phyloP scores from a whole-genome alignment of 176 grass and related monocot species.

The Aegilops umbellulata region DNA sequence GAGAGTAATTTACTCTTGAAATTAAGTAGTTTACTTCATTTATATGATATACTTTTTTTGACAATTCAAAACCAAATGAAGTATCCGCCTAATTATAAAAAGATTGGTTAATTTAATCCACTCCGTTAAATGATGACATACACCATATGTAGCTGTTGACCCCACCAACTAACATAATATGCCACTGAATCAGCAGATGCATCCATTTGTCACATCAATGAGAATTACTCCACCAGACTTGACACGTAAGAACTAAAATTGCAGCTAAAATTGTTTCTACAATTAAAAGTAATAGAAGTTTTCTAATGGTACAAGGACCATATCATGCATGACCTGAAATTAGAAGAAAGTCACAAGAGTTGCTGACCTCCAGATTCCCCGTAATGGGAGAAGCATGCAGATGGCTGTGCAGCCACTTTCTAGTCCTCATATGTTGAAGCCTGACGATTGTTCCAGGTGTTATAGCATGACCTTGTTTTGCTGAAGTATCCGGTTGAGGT shows the following conservation, averaged over 20 bases:
- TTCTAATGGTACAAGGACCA: not conserved
- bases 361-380: slow-evolving; percentile 79
- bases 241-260: slow-evolving; percentile 7
- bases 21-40: not conserved
- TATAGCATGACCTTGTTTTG: slow-evolving; percentile 75
- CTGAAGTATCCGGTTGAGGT: slow-evolving; percentile 55
- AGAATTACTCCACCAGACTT: slow-evolving; percentile 15
- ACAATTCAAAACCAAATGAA: not conserved
- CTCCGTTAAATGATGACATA: not conserved
- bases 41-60: not conserved
- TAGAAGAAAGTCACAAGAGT: slow-evolving; percentile 5
- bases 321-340: not conserved
- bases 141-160: not conserved
- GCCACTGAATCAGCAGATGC: not conserved
- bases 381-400: slow-evolving; percentile 85
- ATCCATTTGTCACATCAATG: not conserved
- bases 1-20: not conserved
- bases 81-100: not conserved
- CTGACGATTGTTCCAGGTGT: slow-evolving; percentile 60
- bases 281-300: not conserved
- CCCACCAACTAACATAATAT: not conserved
- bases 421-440: slow-evolving; percentile 75
- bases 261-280: not conserved
- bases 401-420: slow-evolving; percentile 89
- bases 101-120: not conserved